Base-by-base conservation (phyloP, 345 rosid species). In the Brassica nigra region DNA sequence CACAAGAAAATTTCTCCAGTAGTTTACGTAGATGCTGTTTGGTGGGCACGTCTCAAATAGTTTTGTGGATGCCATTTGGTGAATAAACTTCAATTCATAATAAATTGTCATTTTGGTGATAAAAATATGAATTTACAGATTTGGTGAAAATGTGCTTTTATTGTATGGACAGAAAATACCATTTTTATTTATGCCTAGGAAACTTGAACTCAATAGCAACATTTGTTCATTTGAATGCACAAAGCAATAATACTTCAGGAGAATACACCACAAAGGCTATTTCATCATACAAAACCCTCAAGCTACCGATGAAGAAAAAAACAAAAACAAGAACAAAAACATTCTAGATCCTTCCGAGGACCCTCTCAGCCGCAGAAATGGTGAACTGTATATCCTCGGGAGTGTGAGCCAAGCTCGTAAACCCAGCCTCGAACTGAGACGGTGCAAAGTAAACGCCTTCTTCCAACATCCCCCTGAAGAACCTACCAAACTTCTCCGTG, bases 401-500 rank as follows among this genome's bases (percentile, higher is more conserved):
- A 31, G 92, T 71, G 86, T 93, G 99, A 8, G 97, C 97, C 90
- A 93, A 82, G 82, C 99, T 88, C 1, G 98, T 93, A 80, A 96
- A 93, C 55, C 98, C 99, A 1, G 97, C 98, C 83, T 96, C 97
- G n/a, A 87, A 96, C 77, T 92, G 98, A 63, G 99, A 95, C 15
- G 99, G 97, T 57, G 97, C 99, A 15, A 95, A 87, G 84, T 92
- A 95, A n/a, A 92, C 93, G 39, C 98, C 99, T 86, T 95, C 97
- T 84, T 86, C 86, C 81, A 93, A 85, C 98, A 95, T 93, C 71
- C 96, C 98, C 54, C 86, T 78, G 66, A 74, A 87, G 66, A 95
- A 89, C 84, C 78, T 87, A 16, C 86, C 99, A 69, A 95, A 95
- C 82, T 95, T 95, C 39, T 86, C 86, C 0, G 89, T 64, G 30